Base-by-base conservation (phyloP, 306 rosid species). In the Citrullus mucosospermus region DNA sequence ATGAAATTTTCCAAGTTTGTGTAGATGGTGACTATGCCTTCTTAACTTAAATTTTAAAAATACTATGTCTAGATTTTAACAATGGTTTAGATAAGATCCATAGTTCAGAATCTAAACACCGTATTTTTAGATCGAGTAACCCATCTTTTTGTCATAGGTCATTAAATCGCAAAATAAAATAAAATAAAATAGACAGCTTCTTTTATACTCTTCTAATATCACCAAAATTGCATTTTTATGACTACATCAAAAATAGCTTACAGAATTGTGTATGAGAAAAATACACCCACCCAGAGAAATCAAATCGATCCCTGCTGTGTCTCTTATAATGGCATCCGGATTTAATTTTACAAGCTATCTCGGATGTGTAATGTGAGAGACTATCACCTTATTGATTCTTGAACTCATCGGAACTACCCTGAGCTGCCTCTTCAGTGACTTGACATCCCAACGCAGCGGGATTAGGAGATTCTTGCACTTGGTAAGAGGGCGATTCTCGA, bases 361-460 rank as follows among this genome's bases (percentile, higher is more conserved):
- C 62, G 50, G 32, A 57, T 22, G 61, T 44, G 20, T 80, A 44
- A 78, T 62, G 70, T 58, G 57, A 48, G 57, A 48, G 20, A 77
- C 78, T 13, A 76, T 83, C 80, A 88, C 89, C 87, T 87, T 86
- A 82, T 78, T 86, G 82, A 82, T 84, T 90, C 30, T 89, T 80
- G 56, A 86, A 70, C 22, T 94, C 96, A 71, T 94, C 97, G 2
- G 87, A 15, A 76, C 73, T 81, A 17, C 86, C 39, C 41, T 94
- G 77, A 50, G 59, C 76, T 75, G 78, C 81, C 46, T 94, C 98
- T 80, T 90, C 94, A 54, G 88, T 81, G 87, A 80, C 76, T 60
- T 81, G 87, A 85, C 95, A 86, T 68, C 83, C 87, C 85, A 88
- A 59, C n/a, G 90, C 91, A 59, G 84, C 84, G 30, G 53, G 83